phyloP scores from a whole-genome alignment of 2,329 filamentous ascomycete species.

The Fusarium pininemorale region DNA sequence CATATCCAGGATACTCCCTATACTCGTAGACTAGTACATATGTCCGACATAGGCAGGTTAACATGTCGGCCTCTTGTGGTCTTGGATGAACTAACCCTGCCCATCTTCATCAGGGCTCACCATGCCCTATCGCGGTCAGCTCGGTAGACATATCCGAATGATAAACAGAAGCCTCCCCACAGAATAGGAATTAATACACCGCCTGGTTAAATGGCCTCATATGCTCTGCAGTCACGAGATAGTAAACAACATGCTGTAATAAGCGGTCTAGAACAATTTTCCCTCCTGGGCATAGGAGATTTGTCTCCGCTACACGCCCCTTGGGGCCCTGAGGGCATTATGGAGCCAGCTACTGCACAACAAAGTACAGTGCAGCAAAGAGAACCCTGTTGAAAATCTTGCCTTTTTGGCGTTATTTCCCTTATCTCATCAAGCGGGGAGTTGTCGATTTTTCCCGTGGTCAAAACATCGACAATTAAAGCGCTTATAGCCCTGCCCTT shows the following conservation, averaged over 20 bases:
- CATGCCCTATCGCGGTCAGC: slow-evolving; percentile 13
- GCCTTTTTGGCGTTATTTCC: slow-evolving; percentile 26
- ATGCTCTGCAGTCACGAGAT: neutral
- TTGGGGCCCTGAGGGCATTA: neutral
- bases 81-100: neutral
- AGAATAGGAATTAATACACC: slow-evolving; percentile 16
- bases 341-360: slow-evolving; percentile 20
- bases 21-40: neutral
- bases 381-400: slow-evolving; percentile 24
- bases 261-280: slow-evolving; percentile 24
- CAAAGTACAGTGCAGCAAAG: slow-evolving; percentile 12
- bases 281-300: neutral
- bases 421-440: slow-evolving; percentile 20
- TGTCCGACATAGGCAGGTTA: neutral
- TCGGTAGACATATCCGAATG: neutral
- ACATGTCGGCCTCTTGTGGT: neutral
- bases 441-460: slow-evolving; percentile 12
- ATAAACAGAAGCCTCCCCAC: neutral
- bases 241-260: neutral
- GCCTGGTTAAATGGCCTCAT: slow-evolving; percentile 18
- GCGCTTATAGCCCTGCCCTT: slow-evolving; percentile 21
- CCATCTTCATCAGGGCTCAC: slow-evolving; percentile 7
- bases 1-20: neutral
- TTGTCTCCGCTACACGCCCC: slow-evolving; percentile 19
- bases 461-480: slow-evolving; percentile 18